Base-by-base conservation (phyloP, 2,329 filamentous ascomycete species). In the Sporothrix mexicana region DNA sequence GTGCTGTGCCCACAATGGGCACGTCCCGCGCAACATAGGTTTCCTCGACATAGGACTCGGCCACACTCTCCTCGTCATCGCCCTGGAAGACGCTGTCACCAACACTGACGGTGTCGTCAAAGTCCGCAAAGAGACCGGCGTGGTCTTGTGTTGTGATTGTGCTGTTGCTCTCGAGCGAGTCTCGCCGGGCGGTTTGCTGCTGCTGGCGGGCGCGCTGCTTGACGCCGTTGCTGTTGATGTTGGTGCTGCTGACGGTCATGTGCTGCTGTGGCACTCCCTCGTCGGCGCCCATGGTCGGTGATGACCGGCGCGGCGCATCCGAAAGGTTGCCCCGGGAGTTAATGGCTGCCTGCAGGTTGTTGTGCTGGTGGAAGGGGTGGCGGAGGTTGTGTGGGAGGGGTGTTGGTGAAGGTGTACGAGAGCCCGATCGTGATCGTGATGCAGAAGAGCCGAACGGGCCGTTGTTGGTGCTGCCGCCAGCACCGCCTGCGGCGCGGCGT, bases 1-100 rank as follows among this genome's bases (percentile, higher is more conserved):
- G 30, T 8, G 74, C 70, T 0, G 66, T 67, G 57, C 53, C 62
- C 10, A 25, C 69, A 30, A 53, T 67, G 62, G 77, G 77, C 45
- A 77, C 76, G 10, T 81, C 80, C 10, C 79, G 78, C 0, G 61
- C 20, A 36, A 78, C 75, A 57, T 82, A 78, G 66, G 80, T 79
- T 59, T 86, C 86, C 62, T 87, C 85, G 47, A 83, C 81, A 74
- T 85, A 89, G 2, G 85, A 88, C 17, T 87, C 87, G 12, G 88
- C 88, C 74, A 91, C 84, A 77, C 89, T 91, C 78, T 91, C 89
- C 77, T 91, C 90, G 75, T 91, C 89, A 71, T 91, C 90, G 57
- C 90, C 89, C 77, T 91, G 88, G 73, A 91, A 91, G 73, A 87
- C 87, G 76, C 88, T 89, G 77, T 91, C 89, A 74, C 87, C 89